Conservation (phyloP, 371 early-diverging fungal genomes). For the Syncephalastrum sp. region DNA sequence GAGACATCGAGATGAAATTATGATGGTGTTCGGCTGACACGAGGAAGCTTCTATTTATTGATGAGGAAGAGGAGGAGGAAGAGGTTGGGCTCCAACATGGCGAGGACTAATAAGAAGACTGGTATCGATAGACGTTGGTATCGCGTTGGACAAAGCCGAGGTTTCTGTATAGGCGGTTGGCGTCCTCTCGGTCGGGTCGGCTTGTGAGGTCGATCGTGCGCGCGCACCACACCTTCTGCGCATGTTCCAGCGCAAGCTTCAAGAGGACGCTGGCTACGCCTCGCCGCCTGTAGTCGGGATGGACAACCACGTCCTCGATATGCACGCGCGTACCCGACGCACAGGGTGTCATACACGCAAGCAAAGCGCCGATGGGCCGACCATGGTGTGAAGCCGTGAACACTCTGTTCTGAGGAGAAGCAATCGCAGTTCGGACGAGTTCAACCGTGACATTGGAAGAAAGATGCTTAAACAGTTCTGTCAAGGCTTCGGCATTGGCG, state of each 20-base stretch:
- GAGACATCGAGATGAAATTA: no score
- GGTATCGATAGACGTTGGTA: constrained; percentile 44
- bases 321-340: constrained; percentile 43
- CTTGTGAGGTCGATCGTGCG: constrained; percentile 46
- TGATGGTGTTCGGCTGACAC: no score
- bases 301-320: constrained; percentile 49
- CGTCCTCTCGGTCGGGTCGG: constrained; percentile 41
- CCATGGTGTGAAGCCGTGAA: no score
- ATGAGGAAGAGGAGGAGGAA: no score
- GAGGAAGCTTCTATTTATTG: no score
- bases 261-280: constrained; percentile 35
- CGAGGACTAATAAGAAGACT: neutral
- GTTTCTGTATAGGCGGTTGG: constrained; percentile 43
- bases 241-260: constrained; percentile 24
- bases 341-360: constrained; percentile 28
- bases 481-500: no score
- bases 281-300: constrained; percentile 22
- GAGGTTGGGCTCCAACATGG: no score
- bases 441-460: no score
- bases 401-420: no score
- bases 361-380: constrained; percentile 20
- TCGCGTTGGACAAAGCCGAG: constrained; percentile 46
- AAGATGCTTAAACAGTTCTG: no score
- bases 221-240: constrained; percentile 18
- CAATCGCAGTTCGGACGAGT: no score